Evolutionary conservation across 2,329 filamentous ascomycete species (phyloP).

Genomic region (Alternaria alternata): DNA sequence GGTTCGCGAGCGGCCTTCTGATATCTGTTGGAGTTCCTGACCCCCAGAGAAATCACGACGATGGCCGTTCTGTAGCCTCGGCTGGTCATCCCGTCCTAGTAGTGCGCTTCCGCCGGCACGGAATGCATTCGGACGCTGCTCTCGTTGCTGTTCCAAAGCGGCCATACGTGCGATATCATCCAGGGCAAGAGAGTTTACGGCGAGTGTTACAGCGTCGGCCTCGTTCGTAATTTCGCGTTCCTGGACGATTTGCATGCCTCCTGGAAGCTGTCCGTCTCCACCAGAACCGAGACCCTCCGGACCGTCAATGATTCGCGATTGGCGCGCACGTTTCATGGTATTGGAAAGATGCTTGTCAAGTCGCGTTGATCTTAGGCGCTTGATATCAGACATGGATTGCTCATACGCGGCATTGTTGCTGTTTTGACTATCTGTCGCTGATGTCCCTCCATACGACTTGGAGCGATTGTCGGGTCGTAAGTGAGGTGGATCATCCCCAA

Average conservation of each 20-base stretch:
- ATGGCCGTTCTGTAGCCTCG: constrained; percentile 74
- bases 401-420: constrained; percentile 77
- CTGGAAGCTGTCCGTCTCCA: constrained; percentile 65
- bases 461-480: constrained; percentile 74
- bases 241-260: constrained; percentile 79
- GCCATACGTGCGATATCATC: constrained; percentile 97
- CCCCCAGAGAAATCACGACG: constrained; percentile 71
- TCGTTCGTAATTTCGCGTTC: constrained; percentile 75
- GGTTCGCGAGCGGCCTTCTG: constrained; percentile 69
- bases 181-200: constrained; percentile 87
- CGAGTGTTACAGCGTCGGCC: constrained; percentile 82
- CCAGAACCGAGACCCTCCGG: constrained; percentile 74
- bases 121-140: constrained; percentile 83
- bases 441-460: constrained; percentile 73
- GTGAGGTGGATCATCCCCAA: constrained; percentile 61
- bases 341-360: constrained; percentile 94
- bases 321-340: constrained; percentile 87
- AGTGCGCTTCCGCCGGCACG: constrained; percentile 76
- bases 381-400: constrained; percentile 94
- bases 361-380: constrained; percentile 87
- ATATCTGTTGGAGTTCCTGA: constrained; percentile 59
- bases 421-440: constrained; percentile 60
- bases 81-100: constrained; percentile 67
- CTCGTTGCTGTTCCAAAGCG: constrained; percentile 91
- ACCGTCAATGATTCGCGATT: constrained; percentile 91